phyloP scores from a whole-genome alignment of 768 basidiomycete species.

The Phaeolepiota aurea region DNA sequence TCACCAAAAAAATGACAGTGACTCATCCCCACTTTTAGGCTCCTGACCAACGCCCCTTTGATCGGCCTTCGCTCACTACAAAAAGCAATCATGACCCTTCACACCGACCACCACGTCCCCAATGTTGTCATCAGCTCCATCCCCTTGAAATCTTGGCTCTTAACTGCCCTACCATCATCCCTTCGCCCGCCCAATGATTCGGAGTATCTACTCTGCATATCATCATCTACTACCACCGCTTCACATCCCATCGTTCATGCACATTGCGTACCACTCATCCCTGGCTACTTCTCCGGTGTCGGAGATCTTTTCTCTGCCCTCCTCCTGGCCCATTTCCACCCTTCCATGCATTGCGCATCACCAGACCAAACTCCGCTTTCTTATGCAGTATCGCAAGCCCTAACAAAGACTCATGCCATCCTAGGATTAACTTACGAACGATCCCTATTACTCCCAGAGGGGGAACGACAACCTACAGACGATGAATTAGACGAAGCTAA shows the following conservation, averaged over 20 bases:
- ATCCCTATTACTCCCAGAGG: slow-evolving; percentile 47
- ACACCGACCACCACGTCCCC: slow-evolving; percentile 66
- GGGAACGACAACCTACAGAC: slow-evolving; percentile 57
- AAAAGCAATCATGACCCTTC: slow-evolving; percentile 63
- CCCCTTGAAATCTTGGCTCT: slow-evolving; percentile 58
- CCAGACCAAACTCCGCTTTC: slow-evolving; percentile 32
- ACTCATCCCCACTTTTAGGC: slow-evolving; percentile 31
- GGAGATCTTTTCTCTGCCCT: slow-evolving; percentile 96
- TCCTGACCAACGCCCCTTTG: slow-evolving; percentile 67
- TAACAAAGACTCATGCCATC: slow-evolving; percentile 71
- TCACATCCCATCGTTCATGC: slow-evolving; percentile 44
- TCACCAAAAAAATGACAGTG: neutral
- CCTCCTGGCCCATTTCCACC: slow-evolving; percentile 70
- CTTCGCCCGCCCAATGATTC: slow-evolving; percentile 29
- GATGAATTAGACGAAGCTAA: slow-evolving; percentile 66
- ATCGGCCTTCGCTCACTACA: slow-evolving; percentile 59
- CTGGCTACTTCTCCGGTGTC: slow-evolving; percentile 93
- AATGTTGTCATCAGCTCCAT: slow-evolving; percentile 93
- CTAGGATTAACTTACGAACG: slow-evolving; percentile 52
- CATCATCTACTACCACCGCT: slow-evolving; percentile 43
- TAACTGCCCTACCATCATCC: slow-evolving; percentile 36
- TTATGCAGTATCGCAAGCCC: slow-evolving; percentile 55
- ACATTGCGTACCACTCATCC: slow-evolving; percentile 66
- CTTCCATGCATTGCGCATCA: slow-evolving; percentile 8
- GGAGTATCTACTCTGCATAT: slow-evolving; percentile 71